Evolutionary conservation across 768 basidiomycete species (phyloP).

Genomic region (Termitomyces sp.): DNA sequence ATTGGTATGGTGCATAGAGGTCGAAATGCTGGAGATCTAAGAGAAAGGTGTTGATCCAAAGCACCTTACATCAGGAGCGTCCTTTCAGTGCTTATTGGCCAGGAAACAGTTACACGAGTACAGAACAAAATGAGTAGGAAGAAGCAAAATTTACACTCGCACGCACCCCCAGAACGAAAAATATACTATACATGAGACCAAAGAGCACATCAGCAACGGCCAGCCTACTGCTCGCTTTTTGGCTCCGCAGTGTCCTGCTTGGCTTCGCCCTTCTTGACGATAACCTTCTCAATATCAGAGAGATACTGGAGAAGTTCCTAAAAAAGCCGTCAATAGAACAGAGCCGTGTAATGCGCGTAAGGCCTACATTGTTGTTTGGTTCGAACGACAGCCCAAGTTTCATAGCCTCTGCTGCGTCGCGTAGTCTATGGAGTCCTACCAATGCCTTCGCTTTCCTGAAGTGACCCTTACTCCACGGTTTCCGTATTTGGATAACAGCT

Average conservation of each 20-base stretch:
- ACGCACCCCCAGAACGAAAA: not conserved
- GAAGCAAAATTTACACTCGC: not conserved
- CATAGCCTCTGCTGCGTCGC: conserved; percentile 80
- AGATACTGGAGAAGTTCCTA: conserved; percentile 17
- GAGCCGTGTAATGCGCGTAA: not conserved
- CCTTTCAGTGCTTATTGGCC: no score
- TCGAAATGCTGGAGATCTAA: not conserved
- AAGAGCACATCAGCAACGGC: not conserved
- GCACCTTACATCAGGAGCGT: not conserved
- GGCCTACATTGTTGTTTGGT: conserved; percentile 38
- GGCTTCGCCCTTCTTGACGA: conserved; percentile 5
- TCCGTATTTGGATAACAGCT: conserved; percentile 76
- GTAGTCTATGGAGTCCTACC: conserved; percentile 56
- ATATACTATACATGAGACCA: conserved; percentile 2
- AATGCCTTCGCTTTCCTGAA: conserved; percentile 92
- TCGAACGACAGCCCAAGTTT: conserved; percentile 85
- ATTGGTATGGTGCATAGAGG: not conserved
- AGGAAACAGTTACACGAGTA: not conserved
- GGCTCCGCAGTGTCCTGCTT: not conserved
- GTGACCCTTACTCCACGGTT: conserved; percentile 93
- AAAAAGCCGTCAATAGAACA: not conserved
- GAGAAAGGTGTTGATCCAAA: not conserved
- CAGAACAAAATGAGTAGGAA: no score
- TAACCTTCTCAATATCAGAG: conserved; percentile 16
- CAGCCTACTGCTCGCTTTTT: conserved; percentile 4